Conservation (phyloP, 495 filamentous ascomycete genomes). For the Aspergillus egyptiacus region DNA sequence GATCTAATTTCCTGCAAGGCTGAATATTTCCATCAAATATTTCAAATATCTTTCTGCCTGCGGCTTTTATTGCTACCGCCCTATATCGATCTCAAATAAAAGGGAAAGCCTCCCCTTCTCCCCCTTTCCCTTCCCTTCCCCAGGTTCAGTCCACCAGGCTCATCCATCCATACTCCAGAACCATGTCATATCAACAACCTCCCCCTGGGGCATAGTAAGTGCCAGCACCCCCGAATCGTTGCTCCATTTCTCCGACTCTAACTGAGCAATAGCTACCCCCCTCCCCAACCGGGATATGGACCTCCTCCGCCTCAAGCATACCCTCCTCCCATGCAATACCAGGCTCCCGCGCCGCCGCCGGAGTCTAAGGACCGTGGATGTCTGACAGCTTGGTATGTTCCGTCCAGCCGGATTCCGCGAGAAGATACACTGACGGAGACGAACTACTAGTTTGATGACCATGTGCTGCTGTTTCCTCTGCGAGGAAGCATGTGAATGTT, state of each 20-base stretch:
- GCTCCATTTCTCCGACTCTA: neutral
- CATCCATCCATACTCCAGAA: neutral
- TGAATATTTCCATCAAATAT: conserved; percentile 3
- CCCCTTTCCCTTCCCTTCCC: neutral
- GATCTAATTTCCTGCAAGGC: conserved; percentile 10
- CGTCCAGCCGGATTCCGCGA: too few relatives aligned
- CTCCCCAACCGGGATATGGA: neutral
- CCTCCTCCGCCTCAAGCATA: conserved; percentile 15
- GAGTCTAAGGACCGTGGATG: conserved; percentile 23
- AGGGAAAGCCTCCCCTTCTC: neutral
- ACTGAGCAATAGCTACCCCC: conserved; percentile 9
- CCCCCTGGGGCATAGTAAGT: conserved; percentile 13
- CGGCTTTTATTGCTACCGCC: too few relatives aligned
- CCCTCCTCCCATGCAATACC: conserved; percentile 23
- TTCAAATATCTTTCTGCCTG: conserved; percentile 15
- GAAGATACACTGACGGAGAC: neutral
- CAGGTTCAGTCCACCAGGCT: neutral
- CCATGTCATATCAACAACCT: conserved; percentile 12
- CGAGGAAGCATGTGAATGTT: conserved; percentile 23
- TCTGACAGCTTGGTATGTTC: conserved; percentile 17
- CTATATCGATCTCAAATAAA: neutral
- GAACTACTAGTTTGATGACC: conserved; percentile 17
- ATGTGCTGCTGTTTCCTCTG: conserved; percentile 26
- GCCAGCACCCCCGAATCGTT: neutral
- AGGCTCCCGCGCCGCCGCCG: conserved; percentile 15